These are phyloP conservation scores for Oxytropis ochrocephala DNA, from an alignment of 306 rosid species.

Conservation along the genomic window DNA sequence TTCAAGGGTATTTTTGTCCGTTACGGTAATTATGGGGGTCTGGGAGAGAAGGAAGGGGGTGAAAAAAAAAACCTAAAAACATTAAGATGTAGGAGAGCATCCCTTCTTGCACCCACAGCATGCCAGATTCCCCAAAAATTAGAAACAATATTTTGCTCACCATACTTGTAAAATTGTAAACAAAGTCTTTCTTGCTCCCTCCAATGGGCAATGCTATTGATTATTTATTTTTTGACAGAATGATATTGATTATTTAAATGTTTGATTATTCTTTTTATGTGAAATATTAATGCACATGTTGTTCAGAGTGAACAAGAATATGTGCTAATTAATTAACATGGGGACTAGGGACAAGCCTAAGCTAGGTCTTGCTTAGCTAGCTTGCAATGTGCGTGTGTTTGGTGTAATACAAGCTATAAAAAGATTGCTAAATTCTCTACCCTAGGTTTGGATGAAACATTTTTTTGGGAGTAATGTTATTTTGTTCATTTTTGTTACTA, in stretches of 20 bases:
- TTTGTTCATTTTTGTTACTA: too few relatives aligned
- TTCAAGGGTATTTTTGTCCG: too few relatives aligned
- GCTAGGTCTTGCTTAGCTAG: constrained; percentile 19
- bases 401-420: neutral
- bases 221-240: neutral
- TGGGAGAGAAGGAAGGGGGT: too few relatives aligned
- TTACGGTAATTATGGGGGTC: too few relatives aligned
- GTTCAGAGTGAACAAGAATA: constrained; percentile 38
- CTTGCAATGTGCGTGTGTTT: constrained; percentile 9
- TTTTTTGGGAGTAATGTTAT: too few relatives aligned
- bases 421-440: neutral
- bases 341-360: constrained; percentile 21
- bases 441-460: too few relatives aligned
- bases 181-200: constrained; percentile 25
- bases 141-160: neutral
- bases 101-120: constrained; percentile 14
- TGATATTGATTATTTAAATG: constrained; percentile 3
- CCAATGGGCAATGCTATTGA: neutral
- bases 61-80: too few relatives aligned
- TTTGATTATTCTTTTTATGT: constrained; percentile 33
- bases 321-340: constrained; percentile 29
- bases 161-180: constrained; percentile 11
- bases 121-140: constrained; percentile 22
- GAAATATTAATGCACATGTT: constrained; percentile 34
- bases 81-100: neutral